phyloP scores from a whole-genome alignment of 2,329 filamentous ascomycete genomes.

The Plectosphaerella plurivora region DNA sequence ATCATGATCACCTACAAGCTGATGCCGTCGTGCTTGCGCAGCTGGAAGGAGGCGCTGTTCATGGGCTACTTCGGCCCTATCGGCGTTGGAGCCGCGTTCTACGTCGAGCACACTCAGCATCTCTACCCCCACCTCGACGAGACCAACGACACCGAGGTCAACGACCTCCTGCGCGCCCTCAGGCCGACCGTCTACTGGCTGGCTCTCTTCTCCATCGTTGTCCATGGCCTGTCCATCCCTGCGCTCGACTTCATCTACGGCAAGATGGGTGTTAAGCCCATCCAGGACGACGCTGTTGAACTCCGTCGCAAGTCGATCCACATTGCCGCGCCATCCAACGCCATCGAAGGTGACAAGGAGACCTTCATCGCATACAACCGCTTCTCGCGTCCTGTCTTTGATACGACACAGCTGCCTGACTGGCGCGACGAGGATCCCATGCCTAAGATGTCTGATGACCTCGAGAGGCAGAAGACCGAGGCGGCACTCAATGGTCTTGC shows the following conservation, averaged over 20 bases:
- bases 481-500: not conserved
- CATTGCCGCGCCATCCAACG: conserved; percentile 32
- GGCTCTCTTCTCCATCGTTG: conserved; percentile 35
- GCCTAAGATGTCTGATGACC: not conserved
- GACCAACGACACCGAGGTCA: conserved; percentile 27
- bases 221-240: conserved; percentile 45
- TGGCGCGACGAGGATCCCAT: conserved; percentile 3
- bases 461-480: conserved; percentile 3
- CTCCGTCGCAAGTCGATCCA: conserved; percentile 31
- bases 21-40: conserved; percentile 46
- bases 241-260: conserved; percentile 32
- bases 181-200: conserved; percentile 36
- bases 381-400: conserved; percentile 34
- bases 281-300: conserved; percentile 35
- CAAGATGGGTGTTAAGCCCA: conserved; percentile 31
- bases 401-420: conserved; percentile 2
- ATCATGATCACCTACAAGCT: conserved; percentile 49
- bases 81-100: conserved; percentile 72
- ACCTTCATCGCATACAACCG: conserved; percentile 43
- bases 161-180: conserved; percentile 29
- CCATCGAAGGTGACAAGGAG: conserved; percentile 27
- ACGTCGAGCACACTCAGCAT: conserved; percentile 49
- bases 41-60: conserved; percentile 55
- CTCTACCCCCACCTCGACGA: conserved; percentile 31
- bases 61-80: conserved; percentile 73